Evolutionary conservation across 192 early-diverging fungal genomes (phyloP).

Genomic region (Rhizophagus prolifer): DNA sequence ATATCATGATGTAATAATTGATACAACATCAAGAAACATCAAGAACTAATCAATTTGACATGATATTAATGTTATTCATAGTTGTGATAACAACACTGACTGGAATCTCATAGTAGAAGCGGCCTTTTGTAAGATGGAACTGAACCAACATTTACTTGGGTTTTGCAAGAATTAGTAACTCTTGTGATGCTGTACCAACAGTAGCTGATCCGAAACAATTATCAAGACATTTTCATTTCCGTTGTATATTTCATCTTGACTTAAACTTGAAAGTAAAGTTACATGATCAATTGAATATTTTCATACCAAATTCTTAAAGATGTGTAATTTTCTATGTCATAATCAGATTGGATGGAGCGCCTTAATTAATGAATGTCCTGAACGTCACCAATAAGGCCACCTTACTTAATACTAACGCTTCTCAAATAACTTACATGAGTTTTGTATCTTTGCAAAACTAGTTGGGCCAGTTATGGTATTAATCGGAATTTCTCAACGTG

Average conservation of each 20-base stretch:
- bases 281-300: not conserved
- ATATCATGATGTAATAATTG: not conserved
- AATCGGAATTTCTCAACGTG: not conserved
- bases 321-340: not conserved
- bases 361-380: not conserved
- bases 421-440: not conserved
- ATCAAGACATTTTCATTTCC: not conserved
- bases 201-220: not conserved
- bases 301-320: not conserved
- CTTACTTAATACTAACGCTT: too few relatives aligned
- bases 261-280: not conserved
- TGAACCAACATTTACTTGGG: not conserved
- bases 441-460: not conserved
- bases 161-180: not conserved
- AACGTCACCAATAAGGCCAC: not conserved
- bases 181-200: not conserved
- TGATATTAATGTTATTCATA: slow-evolving; percentile 1
- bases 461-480: not conserved
- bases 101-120: not conserved
- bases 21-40: not conserved
- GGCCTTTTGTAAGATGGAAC: not conserved
- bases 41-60: not conserved
- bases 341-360: not conserved
- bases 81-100: not conserved
- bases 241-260: not conserved